phyloP scores from a whole-genome alignment of 495 filamentous ascomycete species.

The Penicillium flavigenum region DNA sequence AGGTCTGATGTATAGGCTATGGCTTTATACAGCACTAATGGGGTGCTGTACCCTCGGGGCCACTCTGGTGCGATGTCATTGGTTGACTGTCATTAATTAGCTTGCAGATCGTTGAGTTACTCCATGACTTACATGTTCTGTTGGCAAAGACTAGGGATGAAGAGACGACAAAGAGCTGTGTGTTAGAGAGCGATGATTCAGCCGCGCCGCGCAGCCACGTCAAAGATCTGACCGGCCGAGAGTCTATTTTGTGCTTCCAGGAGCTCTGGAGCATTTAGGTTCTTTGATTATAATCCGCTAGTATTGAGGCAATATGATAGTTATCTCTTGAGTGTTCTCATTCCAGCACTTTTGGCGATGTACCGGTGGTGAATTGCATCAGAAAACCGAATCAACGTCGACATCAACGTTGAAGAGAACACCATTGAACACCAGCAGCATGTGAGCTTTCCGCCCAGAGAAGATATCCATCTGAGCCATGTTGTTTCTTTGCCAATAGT shows the following conservation, averaged over 20 bases:
- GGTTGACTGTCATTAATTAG: too few species aligned
- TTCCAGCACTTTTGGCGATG: not conserved
- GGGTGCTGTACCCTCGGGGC: not conserved
- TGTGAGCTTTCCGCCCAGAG: not conserved
- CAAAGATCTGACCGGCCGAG: too few species aligned
- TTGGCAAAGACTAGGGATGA: not conserved
- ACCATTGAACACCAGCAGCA: not conserved
- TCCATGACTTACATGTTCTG: not conserved
- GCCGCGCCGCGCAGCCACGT: too few species aligned
- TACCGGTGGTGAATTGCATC: not conserved
- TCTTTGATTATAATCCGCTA: too few species aligned
- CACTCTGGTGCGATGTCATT: too few species aligned
- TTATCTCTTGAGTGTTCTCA: too few species aligned
- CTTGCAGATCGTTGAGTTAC: not conserved
- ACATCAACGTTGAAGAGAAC: conserved; percentile 1
- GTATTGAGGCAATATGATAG: too few species aligned
- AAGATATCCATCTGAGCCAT: too few species aligned
- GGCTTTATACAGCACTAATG: not conserved
- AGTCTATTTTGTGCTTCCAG: too few species aligned
- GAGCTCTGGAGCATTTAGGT: too few species aligned
- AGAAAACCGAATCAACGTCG: not conserved
- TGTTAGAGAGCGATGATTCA: too few species aligned
- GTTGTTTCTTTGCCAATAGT: too few species aligned
- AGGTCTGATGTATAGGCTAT: not conserved
- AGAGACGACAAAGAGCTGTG: not conserved